Evolutionary conservation across 1,139 yeast species (phyloP).

Genomic region (Candida labiduridarum): DNA sequence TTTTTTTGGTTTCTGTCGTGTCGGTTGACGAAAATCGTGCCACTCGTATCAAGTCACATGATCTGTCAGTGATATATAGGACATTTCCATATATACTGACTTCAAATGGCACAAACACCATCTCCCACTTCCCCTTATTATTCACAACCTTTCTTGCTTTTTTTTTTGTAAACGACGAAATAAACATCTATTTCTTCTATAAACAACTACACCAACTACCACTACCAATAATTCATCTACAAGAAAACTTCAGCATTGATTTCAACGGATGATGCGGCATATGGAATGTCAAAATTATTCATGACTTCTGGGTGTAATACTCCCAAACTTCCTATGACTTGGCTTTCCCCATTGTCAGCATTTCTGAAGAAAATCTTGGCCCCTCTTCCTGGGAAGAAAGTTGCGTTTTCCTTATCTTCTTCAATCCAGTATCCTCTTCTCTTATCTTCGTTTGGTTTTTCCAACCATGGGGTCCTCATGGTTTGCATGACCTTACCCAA

Average conservation of each 20-base stretch:
- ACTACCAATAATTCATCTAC: constrained; percentile 14
- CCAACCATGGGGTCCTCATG: constrained; percentile 84
- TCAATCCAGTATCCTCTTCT: constrained; percentile 86
- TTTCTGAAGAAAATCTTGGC: constrained; percentile 80
- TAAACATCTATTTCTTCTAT: not conserved
- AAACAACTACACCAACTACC: not conserved
- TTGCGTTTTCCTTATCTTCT: constrained; percentile 64
- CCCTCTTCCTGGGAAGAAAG: constrained; percentile 97
- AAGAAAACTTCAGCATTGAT: constrained; percentile 81
- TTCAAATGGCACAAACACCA: not conserved
- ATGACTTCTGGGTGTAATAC: constrained; percentile 95
- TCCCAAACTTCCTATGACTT: constrained; percentile 82
- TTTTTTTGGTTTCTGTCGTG: not conserved
- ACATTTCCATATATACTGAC: too few relatives aligned
- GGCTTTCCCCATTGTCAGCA: constrained; percentile 55
- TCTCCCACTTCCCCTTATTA: not conserved
- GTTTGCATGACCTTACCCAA: constrained; percentile 96
- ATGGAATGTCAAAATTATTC: constrained; percentile 84
- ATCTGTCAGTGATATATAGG: too few relatives aligned
- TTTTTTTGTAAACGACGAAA: not conserved
- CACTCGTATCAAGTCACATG: too few relatives aligned
- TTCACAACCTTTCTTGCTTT: not conserved
- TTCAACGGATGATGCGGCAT: constrained; percentile 90
- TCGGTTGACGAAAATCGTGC: too few relatives aligned
- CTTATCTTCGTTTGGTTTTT: constrained; percentile 50